These are phyloP conservation scores for Mycena chlorophos DNA, from an alignment of 768 basidiomycete genomes.

Conservation along the genomic window DNA sequence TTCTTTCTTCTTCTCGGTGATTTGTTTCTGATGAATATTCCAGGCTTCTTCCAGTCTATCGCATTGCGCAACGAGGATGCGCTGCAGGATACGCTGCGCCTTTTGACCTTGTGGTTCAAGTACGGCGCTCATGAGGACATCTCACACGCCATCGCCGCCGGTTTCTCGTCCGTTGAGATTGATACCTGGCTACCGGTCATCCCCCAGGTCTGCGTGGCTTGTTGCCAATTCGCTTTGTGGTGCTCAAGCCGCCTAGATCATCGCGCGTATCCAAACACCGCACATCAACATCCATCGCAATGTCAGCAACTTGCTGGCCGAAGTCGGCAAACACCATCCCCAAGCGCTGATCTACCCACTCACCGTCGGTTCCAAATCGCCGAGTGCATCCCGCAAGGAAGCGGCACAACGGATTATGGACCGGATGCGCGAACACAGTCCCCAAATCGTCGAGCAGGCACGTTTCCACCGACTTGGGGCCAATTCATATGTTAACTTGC, in stretches of 20 bases:
- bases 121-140: conserved; percentile 90
- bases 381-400: conserved; percentile 78
- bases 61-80: conserved; percentile 86
- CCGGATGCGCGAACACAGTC: conserved; percentile 90
- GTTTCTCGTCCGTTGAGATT: conserved; percentile 87
- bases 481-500: conserved; percentile 3
- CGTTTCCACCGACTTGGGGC: conserved; percentile 2
- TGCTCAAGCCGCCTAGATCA: conserved; percentile 60
- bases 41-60: conserved; percentile 95
- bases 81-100: conserved; percentile 89
- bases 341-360: conserved; percentile 96
- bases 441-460: conserved; percentile 83
- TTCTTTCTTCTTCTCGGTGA: background rate
- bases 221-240: background rate
- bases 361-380: conserved; percentile 96
- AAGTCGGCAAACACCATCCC: conserved; percentile 95
- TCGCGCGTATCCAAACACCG: conserved; percentile 98
- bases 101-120: conserved; percentile 98
- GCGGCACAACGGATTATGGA: conserved; percentile 92
- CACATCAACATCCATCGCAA: conserved; percentile 83
- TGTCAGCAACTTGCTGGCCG: conserved; percentile 86
- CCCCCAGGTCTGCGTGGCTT: conserved; percentile 68
- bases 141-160: conserved; percentile 84
- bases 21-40: background rate
- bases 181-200: conserved; percentile 99